These are phyloP conservation scores for Tetrastigma voinierianum DNA, from an alignment of 164 flowering plant genomes.

Conservation along the genomic window DNA sequence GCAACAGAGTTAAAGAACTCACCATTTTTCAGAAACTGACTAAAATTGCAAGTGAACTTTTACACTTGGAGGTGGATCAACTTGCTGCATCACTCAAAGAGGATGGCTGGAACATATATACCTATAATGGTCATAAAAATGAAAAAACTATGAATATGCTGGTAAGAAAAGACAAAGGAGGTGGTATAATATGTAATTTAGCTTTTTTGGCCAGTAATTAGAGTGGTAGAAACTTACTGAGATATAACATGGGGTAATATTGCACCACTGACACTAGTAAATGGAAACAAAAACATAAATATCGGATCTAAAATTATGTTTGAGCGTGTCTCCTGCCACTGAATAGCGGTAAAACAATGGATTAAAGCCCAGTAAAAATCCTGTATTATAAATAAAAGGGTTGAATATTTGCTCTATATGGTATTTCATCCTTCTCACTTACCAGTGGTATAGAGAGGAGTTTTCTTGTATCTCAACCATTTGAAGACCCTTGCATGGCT, in stretches of 20 bases:
- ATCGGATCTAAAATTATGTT: constrained; percentile 38
- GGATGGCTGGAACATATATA: constrained; percentile 33
- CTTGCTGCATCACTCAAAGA: constrained; percentile 33
- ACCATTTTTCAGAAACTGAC: constrained; percentile 36
- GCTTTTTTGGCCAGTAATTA: neutral
- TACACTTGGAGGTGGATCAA: constrained; percentile 32
- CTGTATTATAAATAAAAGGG: neutral
- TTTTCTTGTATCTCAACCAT: constrained; percentile 65
- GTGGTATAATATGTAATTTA: neutral
- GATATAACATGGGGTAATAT: constrained; percentile 40
- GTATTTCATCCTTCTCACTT: neutral
- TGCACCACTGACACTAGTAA: constrained; percentile 41
- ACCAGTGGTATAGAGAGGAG: constrained; percentile 62
- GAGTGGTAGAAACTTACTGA: constrained; percentile 28
- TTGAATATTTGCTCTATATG: neutral
- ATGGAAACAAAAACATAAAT: constrained; percentile 25
- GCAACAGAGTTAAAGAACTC: neutral
- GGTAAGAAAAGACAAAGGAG: neutral
- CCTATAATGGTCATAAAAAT: constrained; percentile 11
- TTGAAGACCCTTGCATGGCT: constrained; percentile 74
- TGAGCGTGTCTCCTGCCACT: constrained; percentile 41
- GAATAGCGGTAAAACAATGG: constrained; percentile 1
- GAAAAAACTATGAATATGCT: neutral
- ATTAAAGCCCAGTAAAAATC: neutral
- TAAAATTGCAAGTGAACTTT: constrained; percentile 27